Percentiles rank a stretch among this genome's conserved stretches.
phyloP scores from a whole-genome alignment of 345 rosid species.

The Kernera saxatilis region DNA sequence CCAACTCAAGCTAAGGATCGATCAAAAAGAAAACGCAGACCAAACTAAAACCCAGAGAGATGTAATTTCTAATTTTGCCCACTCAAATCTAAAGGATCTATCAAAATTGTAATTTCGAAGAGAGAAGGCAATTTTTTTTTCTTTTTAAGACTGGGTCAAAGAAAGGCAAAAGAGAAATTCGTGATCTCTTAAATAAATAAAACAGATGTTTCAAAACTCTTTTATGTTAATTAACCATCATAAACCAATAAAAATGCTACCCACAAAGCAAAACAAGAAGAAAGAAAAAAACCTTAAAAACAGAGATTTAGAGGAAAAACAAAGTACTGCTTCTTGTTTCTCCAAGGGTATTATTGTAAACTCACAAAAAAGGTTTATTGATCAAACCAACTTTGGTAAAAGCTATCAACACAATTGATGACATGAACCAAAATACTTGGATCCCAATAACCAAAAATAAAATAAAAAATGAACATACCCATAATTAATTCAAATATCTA shows the following conservation, averaged over 20 bases:
- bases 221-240: not conserved
- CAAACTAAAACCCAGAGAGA: not conserved
- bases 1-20: not conserved
- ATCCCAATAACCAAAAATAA: not conserved
- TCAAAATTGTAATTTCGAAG: not conserved
- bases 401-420: not conserved
- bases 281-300: not conserved
- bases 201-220: not conserved
- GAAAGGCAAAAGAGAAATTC: not conserved
- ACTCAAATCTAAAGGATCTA: constrained; percentile 1
- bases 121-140: not conserved
- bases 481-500: not conserved
- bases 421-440: constrained; percentile 3
- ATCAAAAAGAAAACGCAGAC: not conserved
- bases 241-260: constrained; percentile 4
- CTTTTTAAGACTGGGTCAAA: constrained; percentile 5
- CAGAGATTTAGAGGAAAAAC: not conserved
- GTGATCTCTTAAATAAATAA: not conserved
- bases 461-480: not conserved
- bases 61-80: not conserved
- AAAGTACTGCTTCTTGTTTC: not conserved
- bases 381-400: not conserved
- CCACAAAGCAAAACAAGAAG: not conserved
- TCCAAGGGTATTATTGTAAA: constrained; percentile 3
- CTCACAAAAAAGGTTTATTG: not conserved